Evolutionary conservation across 495 filamentous ascomycete genomes (phyloP).

Genomic region (Barbatosphaeria neglecta): DNA sequence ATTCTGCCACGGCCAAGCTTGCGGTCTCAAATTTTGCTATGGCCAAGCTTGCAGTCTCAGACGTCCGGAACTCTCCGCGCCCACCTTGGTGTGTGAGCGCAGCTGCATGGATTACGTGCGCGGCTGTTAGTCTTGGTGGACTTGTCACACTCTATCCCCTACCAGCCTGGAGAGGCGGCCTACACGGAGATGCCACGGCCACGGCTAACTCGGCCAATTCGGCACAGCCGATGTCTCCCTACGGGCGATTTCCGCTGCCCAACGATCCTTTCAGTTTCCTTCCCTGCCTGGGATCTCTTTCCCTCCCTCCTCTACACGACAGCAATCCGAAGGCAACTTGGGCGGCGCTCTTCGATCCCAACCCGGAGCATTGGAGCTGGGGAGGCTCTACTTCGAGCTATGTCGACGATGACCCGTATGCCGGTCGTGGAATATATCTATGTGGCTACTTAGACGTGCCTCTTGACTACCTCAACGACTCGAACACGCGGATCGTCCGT

Average conservation of each 20-base stretch:
- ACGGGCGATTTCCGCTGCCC: conserved; percentile 25
- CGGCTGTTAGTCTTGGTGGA: neutral
- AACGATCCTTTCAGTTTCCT: conserved; percentile 29
- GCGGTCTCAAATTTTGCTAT: neutral
- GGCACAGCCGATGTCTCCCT: conserved; percentile 2
- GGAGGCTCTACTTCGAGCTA: conserved; percentile 6
- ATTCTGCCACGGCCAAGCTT: neutral
- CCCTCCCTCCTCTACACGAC: conserved; percentile 24
- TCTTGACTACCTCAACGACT: conserved; percentile 31
- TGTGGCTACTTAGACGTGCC: conserved; percentile 35
- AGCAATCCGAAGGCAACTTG: conserved; percentile 16
- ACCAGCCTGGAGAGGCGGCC: neutral
- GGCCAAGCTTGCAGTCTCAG: neutral
- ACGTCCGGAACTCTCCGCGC: neutral
- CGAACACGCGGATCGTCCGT: conserved; percentile 26
- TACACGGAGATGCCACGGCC: neutral
- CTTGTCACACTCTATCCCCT: neutral
- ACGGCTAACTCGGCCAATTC: neutral
- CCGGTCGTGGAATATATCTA: conserved; percentile 29
- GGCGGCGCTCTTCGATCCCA: conserved; percentile 27
- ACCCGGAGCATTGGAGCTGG: conserved; percentile 33
- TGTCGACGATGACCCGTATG: conserved; percentile 12
- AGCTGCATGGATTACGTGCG: neutral
- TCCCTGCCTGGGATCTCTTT: conserved; percentile 26
- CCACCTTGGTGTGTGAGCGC: neutral